Evolutionary conservation across 805 yeast species (phyloP), one percentile per base, ranked within the genome.

Genomic region (Candida silvicultrix): DNA sequence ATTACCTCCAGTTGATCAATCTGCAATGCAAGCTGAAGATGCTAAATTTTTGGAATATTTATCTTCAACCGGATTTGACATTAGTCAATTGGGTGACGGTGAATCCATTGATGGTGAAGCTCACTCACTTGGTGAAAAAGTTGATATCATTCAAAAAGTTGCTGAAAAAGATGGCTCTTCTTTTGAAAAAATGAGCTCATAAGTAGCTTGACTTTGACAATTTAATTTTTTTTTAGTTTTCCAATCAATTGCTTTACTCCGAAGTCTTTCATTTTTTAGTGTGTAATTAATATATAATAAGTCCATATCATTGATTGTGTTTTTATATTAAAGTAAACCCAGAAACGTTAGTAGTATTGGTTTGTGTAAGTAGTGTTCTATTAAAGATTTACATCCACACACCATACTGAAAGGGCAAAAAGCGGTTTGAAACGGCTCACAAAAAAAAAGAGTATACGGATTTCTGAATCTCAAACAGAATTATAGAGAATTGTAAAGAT

Each of bases 1-100:
- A 58, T 70, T 86, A 50, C 97, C 97, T 32, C 69, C 84, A 20
- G 81, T 90, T 42, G 90, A 85, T 60, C 97, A 89, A 66, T 85
- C 81, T 56, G 83, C 94, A 21, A 80, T 89, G 66, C 76, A 77
- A 54, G 72, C 77, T 49, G 97, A 90, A 69, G 97, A 90, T 67
- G 69, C 67, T 32, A 72, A 69, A 44, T 90, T 89, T 68, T 59
- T 84, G 47, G 78, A 73, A 39, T 89, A 87, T 65, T 77, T 90
- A 57, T 67, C 63, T 43, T 69, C 68, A 16, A 72, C 83, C 47
- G 95, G 95, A 34, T 89, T 75, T 63, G 96, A 89, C 61, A 70
- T 78, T 44, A 51, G 74, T 29, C 74, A 70, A 55, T 66, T 88
- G 59, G 95, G 71, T 45, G 55, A 46, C 28, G 55, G 53, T 18